Percentiles rank a stretch among this genome's conserved stretches.
Evolutionary conservation across 345 rosid genomes (phyloP).

Genomic region (Crucihimalaya himalaica): DNA sequence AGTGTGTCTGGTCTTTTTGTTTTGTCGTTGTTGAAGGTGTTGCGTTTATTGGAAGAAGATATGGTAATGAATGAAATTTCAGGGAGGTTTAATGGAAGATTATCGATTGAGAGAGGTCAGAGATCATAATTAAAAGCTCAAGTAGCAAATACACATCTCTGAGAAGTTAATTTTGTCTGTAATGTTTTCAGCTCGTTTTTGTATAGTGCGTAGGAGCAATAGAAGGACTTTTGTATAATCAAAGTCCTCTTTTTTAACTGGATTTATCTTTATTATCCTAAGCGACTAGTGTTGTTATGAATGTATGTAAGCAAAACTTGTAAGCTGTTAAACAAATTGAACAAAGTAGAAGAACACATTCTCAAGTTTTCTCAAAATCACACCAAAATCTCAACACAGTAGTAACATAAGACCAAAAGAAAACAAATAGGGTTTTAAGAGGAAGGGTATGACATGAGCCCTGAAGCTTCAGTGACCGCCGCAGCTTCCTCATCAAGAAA

Average conservation of each 20-base stretch:
- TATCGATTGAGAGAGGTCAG: constrained; percentile 47
- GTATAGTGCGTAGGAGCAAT: neutral
- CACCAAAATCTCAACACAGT: neutral
- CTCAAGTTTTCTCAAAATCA: constrained; percentile 10
- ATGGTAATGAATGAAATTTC: constrained; percentile 48
- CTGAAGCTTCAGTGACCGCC: constrained; percentile 35
- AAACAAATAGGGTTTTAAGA: neutral
- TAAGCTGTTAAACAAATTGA: neutral
- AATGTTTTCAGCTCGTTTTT: no score
- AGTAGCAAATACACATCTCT: no score
- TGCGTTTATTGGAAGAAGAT: constrained; percentile 92
- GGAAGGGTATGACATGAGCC: constrained; percentile 43
- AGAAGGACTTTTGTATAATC: neutral
- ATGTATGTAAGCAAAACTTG: no score
- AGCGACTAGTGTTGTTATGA: neutral
- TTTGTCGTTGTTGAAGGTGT: constrained; percentile 51
- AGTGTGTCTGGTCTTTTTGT: neutral
- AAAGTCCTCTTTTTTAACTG: neutral
- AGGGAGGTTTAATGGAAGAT: constrained; percentile 59
- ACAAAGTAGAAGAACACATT: neutral
- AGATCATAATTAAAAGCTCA: no score
- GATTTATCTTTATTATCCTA: neutral
- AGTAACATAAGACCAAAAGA: neutral
- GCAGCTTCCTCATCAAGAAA: constrained; percentile 60
- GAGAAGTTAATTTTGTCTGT: no score